Conservation (phyloP, 345 rosid species). For the Hevea brasiliensis region DNA sequence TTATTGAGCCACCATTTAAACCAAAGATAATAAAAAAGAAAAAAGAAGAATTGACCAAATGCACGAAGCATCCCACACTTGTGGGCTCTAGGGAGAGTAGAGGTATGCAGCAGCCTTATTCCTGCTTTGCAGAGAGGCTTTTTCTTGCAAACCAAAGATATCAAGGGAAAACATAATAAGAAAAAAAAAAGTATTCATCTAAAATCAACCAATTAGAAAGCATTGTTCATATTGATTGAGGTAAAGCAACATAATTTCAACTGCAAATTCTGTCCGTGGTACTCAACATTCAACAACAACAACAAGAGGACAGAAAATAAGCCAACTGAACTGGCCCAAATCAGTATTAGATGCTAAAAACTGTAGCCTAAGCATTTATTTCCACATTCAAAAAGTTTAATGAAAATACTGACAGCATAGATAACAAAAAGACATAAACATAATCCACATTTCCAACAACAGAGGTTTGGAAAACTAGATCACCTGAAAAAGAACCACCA, state of each 20-base stretch:
- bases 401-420: background rate
- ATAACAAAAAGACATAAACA: background rate
- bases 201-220: background rate
- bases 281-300: background rate
- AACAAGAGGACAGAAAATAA: too few species aligned
- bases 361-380: background rate
- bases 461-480: background rate
- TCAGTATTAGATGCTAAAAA: background rate
- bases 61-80: too few species aligned
- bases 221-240: background rate
- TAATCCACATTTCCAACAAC: background rate
- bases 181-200: background rate
- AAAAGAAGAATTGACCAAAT: too few species aligned
- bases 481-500: slow-evolving; percentile 93
- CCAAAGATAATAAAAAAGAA: background rate
- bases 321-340: background rate
- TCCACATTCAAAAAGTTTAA: background rate
- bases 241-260: background rate
- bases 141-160: background rate
- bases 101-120: too few species aligned
- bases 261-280: background rate
- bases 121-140: too few species aligned
- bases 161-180: background rate
- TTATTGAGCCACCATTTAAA: background rate
- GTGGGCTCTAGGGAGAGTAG: too few species aligned